A percentile compares a stretch with the other conserved stretches of the same genome.
phyloP scores from a whole-genome alignment of 1,284 basidiomycete genomes.

The Ustilago sp. region DNA sequence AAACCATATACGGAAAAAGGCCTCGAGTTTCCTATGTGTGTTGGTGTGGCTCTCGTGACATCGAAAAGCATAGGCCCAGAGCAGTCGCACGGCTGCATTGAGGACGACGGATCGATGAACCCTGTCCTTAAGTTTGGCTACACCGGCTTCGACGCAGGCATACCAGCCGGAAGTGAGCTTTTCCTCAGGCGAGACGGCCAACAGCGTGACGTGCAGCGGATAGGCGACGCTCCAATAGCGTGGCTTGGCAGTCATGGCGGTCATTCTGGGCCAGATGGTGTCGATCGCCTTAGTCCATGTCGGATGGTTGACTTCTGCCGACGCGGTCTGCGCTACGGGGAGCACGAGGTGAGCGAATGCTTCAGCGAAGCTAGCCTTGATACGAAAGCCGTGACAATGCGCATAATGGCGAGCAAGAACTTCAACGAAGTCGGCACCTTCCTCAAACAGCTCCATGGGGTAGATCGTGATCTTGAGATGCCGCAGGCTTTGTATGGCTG shows the following conservation, averaged over 20 bases:
- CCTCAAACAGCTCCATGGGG: conserved; percentile 92
- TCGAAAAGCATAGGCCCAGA: conserved; percentile 95
- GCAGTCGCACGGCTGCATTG: conserved; percentile 83
- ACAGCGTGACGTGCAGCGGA: conserved; percentile 82
- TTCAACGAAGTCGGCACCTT: conserved; percentile 90
- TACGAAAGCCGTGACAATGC: conserved; percentile 82
- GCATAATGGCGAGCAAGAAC: conserved; percentile 84
- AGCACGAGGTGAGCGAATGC: conserved; percentile 83
- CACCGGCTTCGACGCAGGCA: conserved; percentile 71
- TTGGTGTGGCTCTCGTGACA: conserved; percentile 86
- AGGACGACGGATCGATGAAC: conserved; percentile 79
- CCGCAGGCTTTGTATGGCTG: conserved; percentile 61
- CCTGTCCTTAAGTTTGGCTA: conserved; percentile 87
- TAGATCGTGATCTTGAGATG: conserved; percentile 74
- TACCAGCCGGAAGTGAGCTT: conserved; percentile 87
- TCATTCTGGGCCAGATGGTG: conserved; percentile 83
- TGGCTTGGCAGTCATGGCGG: conserved; percentile 87
- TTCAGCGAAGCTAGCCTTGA: conserved; percentile 89
- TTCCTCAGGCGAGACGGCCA: conserved; percentile 88
- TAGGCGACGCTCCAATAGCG: conserved; percentile 91
- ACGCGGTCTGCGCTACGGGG: conserved; percentile 89
- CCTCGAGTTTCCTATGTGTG: conserved; percentile 81
- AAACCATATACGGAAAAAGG: conserved; percentile 82
- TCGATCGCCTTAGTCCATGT: conserved; percentile 92
- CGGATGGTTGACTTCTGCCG: conserved; percentile 95